phyloP scores from a whole-genome alignment of 495 filamentous ascomycete species.

The Aspergillus nanangensis region DNA sequence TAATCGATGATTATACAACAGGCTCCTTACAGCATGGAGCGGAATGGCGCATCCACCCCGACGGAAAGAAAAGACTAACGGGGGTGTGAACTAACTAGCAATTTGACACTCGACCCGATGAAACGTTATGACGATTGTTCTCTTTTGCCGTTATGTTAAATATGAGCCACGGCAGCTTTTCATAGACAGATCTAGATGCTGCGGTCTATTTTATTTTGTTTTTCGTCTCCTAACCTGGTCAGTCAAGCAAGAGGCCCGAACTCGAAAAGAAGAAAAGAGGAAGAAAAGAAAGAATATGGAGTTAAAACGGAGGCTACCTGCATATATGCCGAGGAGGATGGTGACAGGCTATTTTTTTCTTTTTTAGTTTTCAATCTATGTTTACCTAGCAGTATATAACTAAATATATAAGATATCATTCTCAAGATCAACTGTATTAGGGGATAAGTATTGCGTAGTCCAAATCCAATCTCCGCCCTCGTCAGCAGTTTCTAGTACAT shows the following conservation, averaged over 20 bases:
- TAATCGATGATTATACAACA: constrained; percentile 10
- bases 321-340: too few relatives aligned
- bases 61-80: constrained; percentile 24
- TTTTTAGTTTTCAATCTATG: too few relatives aligned
- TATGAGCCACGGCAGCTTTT: constrained; percentile 3
- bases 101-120: not conserved
- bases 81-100: constrained; percentile 4
- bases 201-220: not conserved
- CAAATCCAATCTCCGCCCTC: too few relatives aligned
- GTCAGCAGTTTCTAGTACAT: too few relatives aligned
- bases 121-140: not conserved
- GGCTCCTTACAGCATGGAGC: constrained; percentile 47
- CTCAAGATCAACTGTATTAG: too few relatives aligned
- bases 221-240: not conserved
- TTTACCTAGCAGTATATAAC: too few relatives aligned
- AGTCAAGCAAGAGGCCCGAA: too few relatives aligned
- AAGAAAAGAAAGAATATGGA: too few relatives aligned
- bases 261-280: not conserved
- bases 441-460: too few relatives aligned
- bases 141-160: not conserved
- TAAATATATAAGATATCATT: too few relatives aligned
- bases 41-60: constrained; percentile 39
- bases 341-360: too few relatives aligned
- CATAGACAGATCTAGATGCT: constrained; percentile 2
- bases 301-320: too few relatives aligned